A percentile compares a stretch with the other conserved stretches of the same genome.
phyloP scores from a whole-genome alignment of 2,329 filamentous ascomycete genomes.

The Cercospora zeina region DNA sequence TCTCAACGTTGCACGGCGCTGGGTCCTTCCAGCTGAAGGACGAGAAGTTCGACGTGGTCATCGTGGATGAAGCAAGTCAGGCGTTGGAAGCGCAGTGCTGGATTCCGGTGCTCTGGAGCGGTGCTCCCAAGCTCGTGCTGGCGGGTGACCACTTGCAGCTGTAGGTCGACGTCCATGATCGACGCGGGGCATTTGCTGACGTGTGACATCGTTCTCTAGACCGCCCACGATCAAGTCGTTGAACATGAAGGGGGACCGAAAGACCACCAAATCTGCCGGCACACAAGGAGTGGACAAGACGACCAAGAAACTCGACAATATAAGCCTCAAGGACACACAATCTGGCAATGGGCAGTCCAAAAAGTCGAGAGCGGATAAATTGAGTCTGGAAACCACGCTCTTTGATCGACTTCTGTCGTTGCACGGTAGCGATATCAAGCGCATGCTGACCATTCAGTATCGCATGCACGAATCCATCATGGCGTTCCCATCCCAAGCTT shows the following conservation, averaged over 20 bases:
- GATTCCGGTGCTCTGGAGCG: constrained; percentile 73
- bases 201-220: background rate
- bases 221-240: constrained; percentile 83
- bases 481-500: constrained; percentile 83
- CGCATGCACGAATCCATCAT: constrained; percentile 97
- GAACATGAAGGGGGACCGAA: constrained; percentile 46
- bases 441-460: constrained; percentile 95
- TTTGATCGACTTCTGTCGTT: constrained; percentile 84
- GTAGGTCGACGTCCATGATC: constrained; percentile 47
- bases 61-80: constrained; percentile 95
- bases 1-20: constrained; percentile 89
- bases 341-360: constrained; percentile 37
- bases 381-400: constrained; percentile 74
- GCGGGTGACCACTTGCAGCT: constrained; percentile 94
- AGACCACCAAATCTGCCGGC: background rate
- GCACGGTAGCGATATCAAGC: constrained; percentile 80
- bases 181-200: constrained; percentile 6
- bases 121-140: constrained; percentile 76
- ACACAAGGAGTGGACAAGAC: constrained; percentile 9
- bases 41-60: constrained; percentile 85
- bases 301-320: constrained; percentile 9
- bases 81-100: constrained; percentile 96
- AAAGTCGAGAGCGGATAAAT: constrained; percentile 41
- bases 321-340: constrained; percentile 9
- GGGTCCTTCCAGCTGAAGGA: constrained; percentile 79